Percentiles rank a stretch among this genome's conserved stretches.
These are phyloP conservation scores for Mycena maculata DNA, from an alignment of 768 basidiomycete species.

Conservation along the genomic window DNA sequence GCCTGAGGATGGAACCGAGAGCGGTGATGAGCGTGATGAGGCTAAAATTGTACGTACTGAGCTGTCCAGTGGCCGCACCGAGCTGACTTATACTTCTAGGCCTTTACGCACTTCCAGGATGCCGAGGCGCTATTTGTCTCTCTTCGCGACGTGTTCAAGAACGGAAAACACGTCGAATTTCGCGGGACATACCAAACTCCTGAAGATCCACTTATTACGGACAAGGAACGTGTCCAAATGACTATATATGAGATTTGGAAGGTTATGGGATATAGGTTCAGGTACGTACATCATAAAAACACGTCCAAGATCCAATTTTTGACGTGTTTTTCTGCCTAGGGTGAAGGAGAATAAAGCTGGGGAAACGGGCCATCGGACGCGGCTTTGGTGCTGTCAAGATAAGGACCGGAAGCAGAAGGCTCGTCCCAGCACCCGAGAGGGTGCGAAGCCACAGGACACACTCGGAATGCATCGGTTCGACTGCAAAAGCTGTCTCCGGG, in stretches of 20 bases:
- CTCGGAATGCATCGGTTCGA: constrained; percentile 25
- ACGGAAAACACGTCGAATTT: constrained; percentile 14
- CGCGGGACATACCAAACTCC: constrained; percentile 9
- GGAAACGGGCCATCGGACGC: constrained; percentile 24
- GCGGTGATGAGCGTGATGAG: not conserved
- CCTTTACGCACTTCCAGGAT: constrained; percentile 32
- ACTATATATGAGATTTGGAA: constrained; percentile 14
- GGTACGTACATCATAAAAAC: not conserved
- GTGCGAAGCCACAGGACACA: constrained; percentile 20
- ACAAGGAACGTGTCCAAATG: constrained; percentile 24
- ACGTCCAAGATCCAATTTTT: not conserved
- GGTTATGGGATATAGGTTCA: constrained; percentile 28
- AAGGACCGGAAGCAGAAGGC: constrained; percentile 26
- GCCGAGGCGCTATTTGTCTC: constrained; percentile 42
- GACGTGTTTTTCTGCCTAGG: constrained; percentile 4
- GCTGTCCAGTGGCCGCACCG: too few relatives aligned
- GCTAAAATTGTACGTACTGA: not conserved
- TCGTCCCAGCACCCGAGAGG: not conserved
- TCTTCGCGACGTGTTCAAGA: constrained; percentile 7
- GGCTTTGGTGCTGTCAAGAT: constrained; percentile 35
- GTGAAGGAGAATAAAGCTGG: constrained; percentile 6
- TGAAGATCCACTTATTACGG: constrained; percentile 6
- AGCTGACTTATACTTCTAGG: not conserved
- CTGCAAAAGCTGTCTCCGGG: constrained; percentile 16
- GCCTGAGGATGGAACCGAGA: not conserved